Evolutionary conservation across 2,329 filamentous ascomycete genomes (phyloP), one percentile per base, ranked within the genome.

Genomic region (Podosphaera leucotricha): DNA sequence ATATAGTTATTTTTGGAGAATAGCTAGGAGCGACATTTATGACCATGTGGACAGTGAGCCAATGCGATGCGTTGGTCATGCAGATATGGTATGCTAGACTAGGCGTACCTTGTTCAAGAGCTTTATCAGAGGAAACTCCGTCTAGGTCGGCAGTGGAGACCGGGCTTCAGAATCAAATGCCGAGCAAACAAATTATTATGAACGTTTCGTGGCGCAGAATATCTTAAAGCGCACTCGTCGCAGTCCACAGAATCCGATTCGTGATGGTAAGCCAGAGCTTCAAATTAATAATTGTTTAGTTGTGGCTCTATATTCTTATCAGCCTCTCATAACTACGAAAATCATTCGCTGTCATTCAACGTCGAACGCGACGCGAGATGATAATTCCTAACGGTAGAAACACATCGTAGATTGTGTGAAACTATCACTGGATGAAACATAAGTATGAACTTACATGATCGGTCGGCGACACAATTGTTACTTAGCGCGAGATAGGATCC

Each of bases 41-140:
- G 50, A 46, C 46, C 49, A 48, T 47, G 50, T 50, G 50, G 48
- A 46, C 50, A 49, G 49, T 53, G 43, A 51, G 54, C 55, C 54
- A 56, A 48, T 54, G 50, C 51, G 53, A 58, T 57, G 56, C 53
- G 56, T 50, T 57, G 54, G 50, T 54, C 52, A 51, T 56, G 55
- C 55, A 57, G 55, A 46, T 39, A 41, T 48, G 47, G 49, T 47
- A 51, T 54, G 53, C 49, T 54, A 52, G 53, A 52, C 53, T 52
- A 56, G 53, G 53, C 55, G 53, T 54, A 58, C 55, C 55, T 56
- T 52, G 54, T 57, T 55, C 11, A 24, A 51, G 51, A 49, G 53
- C 55, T n/a, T 53, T 48, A 50, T 50, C 49, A 44, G 48, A 43
- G 45, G 46, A 48, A 47, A 49, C 47, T 50, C 54, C 50, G 53